Evolutionary conservation across 2,329 filamentous ascomycete genomes (phyloP).

Genomic region (Dichotomopilus funicola): DNA sequence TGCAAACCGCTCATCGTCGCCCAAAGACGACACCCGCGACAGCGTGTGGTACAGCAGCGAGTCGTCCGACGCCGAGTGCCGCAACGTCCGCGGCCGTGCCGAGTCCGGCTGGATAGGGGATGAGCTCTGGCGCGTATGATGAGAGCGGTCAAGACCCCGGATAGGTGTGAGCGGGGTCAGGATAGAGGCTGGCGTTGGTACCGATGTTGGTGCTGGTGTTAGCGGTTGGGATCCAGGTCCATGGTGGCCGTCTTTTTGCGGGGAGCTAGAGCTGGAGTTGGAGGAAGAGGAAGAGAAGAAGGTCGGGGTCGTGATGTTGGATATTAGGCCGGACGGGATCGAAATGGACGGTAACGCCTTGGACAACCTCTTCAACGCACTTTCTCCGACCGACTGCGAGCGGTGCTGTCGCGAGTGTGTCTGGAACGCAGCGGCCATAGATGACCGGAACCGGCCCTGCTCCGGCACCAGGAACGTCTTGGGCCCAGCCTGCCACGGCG

Average conservation of each 20-base stretch:
- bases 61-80: slow-evolving; percentile 66
- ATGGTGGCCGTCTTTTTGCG: slow-evolving; percentile 23
- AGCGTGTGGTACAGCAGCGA: slow-evolving; percentile 70
- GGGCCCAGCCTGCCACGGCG: slow-evolving; percentile 38
- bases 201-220: slow-evolving; percentile 1
- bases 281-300: slow-evolving; percentile 31
- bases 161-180: slow-evolving; percentile 2
- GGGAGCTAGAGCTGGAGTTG: slow-evolving; percentile 24
- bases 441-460: slow-evolving; percentile 26
- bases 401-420: slow-evolving; percentile 40
- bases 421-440: slow-evolving; percentile 41
- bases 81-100: slow-evolving; percentile 34
- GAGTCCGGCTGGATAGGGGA: slow-evolving; percentile 15
- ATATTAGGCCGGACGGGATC: slow-evolving; percentile 35
- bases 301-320: slow-evolving; percentile 31
- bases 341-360: slow-evolving; percentile 52
- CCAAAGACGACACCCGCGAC: slow-evolving; percentile 74
- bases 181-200: background rate
- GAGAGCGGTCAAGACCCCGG: background rate
- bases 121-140: too few species aligned
- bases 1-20: slow-evolving; percentile 75
- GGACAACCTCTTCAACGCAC: slow-evolving; percentile 51
- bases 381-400: slow-evolving; percentile 50
- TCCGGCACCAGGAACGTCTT: slow-evolving; percentile 33
- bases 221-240: slow-evolving; percentile 11